Conservation (phyloP, 306 rosid genomes). For the Medicago lupulina region DNA sequence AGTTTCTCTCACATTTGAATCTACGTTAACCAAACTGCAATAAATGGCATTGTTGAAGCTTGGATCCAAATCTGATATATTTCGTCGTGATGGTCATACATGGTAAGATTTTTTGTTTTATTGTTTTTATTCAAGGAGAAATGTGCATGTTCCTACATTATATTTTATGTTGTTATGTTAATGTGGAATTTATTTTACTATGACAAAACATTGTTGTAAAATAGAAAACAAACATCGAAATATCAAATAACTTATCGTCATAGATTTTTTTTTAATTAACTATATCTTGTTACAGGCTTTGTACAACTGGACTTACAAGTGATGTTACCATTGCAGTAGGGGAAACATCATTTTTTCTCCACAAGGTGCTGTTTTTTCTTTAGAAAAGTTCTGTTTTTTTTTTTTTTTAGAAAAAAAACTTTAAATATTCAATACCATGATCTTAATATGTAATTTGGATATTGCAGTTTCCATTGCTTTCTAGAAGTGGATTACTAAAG, state of each 20-base stretch:
- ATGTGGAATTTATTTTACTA: not conserved
- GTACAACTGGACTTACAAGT: conserved; percentile 82
- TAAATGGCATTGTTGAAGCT: conserved; percentile 71
- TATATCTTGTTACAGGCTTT: conserved; percentile 50
- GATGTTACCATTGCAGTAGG: conserved; percentile 73
- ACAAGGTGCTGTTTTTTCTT: no score
- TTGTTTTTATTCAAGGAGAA: not conserved
- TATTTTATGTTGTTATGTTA: not conserved
- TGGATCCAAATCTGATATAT: conserved; percentile 77
- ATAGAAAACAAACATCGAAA: not conserved
- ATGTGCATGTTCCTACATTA: not conserved
- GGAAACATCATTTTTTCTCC: conserved; percentile 73
- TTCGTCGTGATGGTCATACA: conserved; percentile 72
- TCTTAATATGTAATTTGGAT: conserved; percentile 21
- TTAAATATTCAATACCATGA: no score
- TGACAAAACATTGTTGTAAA: not conserved
- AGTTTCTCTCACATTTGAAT: not conserved
- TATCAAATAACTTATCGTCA: not conserved
- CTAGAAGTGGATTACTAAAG: conserved; percentile 82
- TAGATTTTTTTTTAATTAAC: not conserved
- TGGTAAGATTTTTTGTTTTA: conserved; percentile 48
- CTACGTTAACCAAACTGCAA: conserved; percentile 4
- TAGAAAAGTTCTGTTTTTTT: no score
- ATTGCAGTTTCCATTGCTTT: conserved; percentile 85
- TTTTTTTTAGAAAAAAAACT: no score